phyloP scores from a whole-genome alignment of 495 filamentous ascomycete genomes.

The Tuber borchii region DNA sequence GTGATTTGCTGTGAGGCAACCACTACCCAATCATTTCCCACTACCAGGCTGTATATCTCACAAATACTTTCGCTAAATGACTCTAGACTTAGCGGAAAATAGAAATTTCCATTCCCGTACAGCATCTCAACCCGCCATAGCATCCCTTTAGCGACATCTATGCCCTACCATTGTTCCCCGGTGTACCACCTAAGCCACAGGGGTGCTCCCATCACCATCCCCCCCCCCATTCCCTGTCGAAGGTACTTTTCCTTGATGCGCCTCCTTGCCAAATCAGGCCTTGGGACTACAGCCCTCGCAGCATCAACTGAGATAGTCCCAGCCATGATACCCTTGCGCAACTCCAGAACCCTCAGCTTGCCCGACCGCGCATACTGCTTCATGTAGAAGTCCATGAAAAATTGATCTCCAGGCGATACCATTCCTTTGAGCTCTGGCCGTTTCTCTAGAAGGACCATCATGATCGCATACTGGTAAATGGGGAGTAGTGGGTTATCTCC shows the following conservation, averaged over 20 bases:
- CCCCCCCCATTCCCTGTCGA: neutral
- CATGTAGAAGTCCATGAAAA: neutral
- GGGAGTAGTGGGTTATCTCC: neutral
- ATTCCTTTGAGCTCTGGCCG: neutral
- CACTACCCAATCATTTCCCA: too few relatives aligned
- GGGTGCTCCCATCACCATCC: neutral
- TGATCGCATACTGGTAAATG: neutral
- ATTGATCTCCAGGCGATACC: neutral
- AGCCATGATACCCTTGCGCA: neutral
- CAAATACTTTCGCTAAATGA: too few relatives aligned
- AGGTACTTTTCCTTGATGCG: neutral
- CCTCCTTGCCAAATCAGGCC: neutral
- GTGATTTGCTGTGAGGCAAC: too few relatives aligned
- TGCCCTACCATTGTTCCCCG: too few relatives aligned
- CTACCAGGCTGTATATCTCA: too few relatives aligned
- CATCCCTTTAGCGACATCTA: too few relatives aligned
- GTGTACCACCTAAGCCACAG: too few relatives aligned
- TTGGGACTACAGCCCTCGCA: neutral
- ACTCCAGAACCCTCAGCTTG: neutral
- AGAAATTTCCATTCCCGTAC: too few relatives aligned
- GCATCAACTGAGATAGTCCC: neutral
- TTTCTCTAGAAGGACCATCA: neutral
- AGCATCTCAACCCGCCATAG: too few relatives aligned
- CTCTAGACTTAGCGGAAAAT: too few relatives aligned
- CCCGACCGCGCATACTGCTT: neutral